phyloP scores from a whole-genome alignment of 1,284 basidiomycete genomes.

The Ceratobasidium theobromae region DNA sequence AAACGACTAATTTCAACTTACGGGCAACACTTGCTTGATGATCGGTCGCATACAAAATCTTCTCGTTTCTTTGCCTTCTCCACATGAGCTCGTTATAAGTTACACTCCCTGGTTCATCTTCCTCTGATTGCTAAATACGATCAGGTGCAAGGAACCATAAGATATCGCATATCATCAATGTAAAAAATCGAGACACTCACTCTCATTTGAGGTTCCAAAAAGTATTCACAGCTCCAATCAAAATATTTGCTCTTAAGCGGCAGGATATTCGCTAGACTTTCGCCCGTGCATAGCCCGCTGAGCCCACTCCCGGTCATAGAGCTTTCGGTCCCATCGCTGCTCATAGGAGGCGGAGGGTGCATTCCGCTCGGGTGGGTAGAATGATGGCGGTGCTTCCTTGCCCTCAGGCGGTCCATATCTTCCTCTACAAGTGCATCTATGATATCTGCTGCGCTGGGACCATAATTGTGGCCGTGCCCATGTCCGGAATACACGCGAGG shows the following conservation, averaged over 20 bases:
- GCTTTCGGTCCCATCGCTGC: slow-evolving; percentile 27
- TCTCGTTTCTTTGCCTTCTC: slow-evolving; percentile 90
- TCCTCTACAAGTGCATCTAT: slow-evolving; percentile 87
- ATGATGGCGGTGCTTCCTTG: slow-evolving; percentile 51
- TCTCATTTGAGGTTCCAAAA: slow-evolving; percentile 98
- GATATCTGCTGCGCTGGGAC: slow-evolving; percentile 69
- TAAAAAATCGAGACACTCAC: slow-evolving; percentile 49
- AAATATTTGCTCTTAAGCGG: slow-evolving; percentile 92
- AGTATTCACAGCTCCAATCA: slow-evolving; percentile 97
- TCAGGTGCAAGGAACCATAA: slow-evolving; percentile 19
- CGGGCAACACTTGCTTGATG: slow-evolving; percentile 71
- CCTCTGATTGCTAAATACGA: slow-evolving; percentile 75
- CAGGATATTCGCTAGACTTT: slow-evolving; percentile 49
- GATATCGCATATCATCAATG: not conserved
- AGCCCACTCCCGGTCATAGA: not conserved
- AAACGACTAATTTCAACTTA: slow-evolving; percentile 44
- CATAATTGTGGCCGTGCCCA: slow-evolving; percentile 40
- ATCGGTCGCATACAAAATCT: slow-evolving; percentile 70
- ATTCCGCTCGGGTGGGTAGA: slow-evolving; percentile 1
- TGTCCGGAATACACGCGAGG: slow-evolving; percentile 34
- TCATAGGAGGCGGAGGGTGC: not conserved
- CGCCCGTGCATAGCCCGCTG: slow-evolving; percentile 27
- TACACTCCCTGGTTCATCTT: slow-evolving; percentile 91
- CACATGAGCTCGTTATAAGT: slow-evolving; percentile 96
- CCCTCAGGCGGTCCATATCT: slow-evolving; percentile 82